A percentile compares a stretch with the other conserved stretches of the same genome.
phyloP scores from a whole-genome alignment of 148 eudicot species.

The Beta vulgaris region DNA sequence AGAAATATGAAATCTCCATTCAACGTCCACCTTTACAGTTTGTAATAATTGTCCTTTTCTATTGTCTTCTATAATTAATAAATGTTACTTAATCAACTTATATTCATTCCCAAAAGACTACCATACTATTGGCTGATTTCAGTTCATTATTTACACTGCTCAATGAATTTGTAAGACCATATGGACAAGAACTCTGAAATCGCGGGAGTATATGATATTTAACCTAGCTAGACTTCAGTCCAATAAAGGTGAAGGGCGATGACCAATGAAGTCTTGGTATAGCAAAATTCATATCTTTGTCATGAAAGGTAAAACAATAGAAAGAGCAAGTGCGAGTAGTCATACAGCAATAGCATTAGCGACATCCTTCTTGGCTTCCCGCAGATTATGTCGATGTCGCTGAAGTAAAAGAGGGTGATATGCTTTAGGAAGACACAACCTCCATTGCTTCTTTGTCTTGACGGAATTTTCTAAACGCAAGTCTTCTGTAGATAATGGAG shows the following conservation, averaged over 20 bases:
- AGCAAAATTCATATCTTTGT: slow-evolving; percentile 3
- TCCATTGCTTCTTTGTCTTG: slow-evolving; percentile 54
- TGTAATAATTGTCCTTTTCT: too few relatives aligned
- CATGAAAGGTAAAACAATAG: slow-evolving; percentile 11
- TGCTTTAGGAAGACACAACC: slow-evolving; percentile 69
- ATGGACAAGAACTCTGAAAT: too few relatives aligned
- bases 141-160: too few relatives aligned
- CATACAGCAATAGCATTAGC: slow-evolving; percentile 82
- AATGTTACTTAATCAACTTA: too few relatives aligned
- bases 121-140: too few relatives aligned
- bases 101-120: too few relatives aligned
- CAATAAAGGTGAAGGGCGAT: slow-evolving; percentile 8
- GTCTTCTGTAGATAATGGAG: slow-evolving; percentile 32
- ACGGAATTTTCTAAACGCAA: slow-evolving; percentile 18
- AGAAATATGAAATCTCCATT: neutral
- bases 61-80: too few relatives aligned
- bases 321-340: slow-evolving; percentile 11
- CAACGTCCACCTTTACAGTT: too few relatives aligned
- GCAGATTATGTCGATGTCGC: slow-evolving; percentile 54
- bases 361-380: slow-evolving; percentile 69
- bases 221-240: neutral
- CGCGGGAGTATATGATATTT: too few relatives aligned
- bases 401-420: slow-evolving; percentile 84
- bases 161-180: too few relatives aligned
- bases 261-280: neutral